Base-by-base conservation (phyloP, 441 rosid species). In the Syzygium malaccense region DNA sequence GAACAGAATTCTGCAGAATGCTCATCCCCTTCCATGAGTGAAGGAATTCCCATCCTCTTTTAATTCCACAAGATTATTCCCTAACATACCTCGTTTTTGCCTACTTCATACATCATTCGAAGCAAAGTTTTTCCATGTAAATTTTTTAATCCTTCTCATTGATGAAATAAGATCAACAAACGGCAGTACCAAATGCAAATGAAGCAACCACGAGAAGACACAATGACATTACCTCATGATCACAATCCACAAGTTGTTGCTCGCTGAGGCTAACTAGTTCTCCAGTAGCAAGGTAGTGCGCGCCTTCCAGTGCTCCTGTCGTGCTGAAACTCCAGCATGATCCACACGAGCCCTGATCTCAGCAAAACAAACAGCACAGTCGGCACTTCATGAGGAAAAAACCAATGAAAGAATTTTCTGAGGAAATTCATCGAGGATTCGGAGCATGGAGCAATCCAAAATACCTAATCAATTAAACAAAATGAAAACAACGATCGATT, bases 261-360 rank as follows among this genome's bases (percentile, higher is more conserved):
- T 98, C 99, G 48, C 99, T 98, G 25, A 98, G 98, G 94, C 98
- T 97, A 58, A 93, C 96, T 55, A 98, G 98, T 48, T 97, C 90
- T 57, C 98, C 98, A 13, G 99, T 96, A 4, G 99, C 93, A 32
- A 98, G 94, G 89, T 90, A 98, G 88, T 97, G 90, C 58, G 99
- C 98, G 75, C 99, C 98, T 93, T 98, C 99, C 88, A 98, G 89
- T 86, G 99, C 99, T 58, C 99, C 99, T 9, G 98, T 95, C 18
- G 99, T 92, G 87, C 99, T 98, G 91, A 98, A 98, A 92, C 98
- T 95, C 99, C 99, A 98, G 92, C 99, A 98, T 6, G 99, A 98
- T 66, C 99, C 99, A 57, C 98, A 98, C 6, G 96, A 94, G 89
- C 99, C 99, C 99, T 96, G 91, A 84, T 88, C 55, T 88, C 78